Base-by-base conservation (phyloP, 345 rosid genomes). In the Gossypium raimondii region DNA sequence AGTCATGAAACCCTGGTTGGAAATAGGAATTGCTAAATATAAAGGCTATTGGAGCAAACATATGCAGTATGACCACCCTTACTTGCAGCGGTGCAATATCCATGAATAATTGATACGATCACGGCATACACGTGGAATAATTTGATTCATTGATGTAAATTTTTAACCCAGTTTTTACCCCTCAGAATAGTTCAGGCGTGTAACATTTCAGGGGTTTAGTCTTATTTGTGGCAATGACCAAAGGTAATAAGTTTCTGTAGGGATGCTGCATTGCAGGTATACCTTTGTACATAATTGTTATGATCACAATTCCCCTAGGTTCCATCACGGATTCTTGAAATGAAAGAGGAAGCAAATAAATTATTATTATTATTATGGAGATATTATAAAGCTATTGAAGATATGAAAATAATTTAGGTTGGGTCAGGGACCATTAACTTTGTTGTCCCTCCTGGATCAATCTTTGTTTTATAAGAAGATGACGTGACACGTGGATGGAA, bases 1-100 rank as follows among this genome's bases (percentile, higher is more conserved):
- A 71, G 82, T 89, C 78, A 87, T 85, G 97, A 93, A 96, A 82
- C 99, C 99, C 12, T 96, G 99, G 99, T 83, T 93, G 63, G 97
- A 96, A 53, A 90, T 93, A 10, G 99, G 90, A 71, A 81, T 91
- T 77, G 78, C 77, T 2, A 87, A 87, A 82, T 90, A 90, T 79
- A 96, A 88, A 82, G 82, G 80, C 53, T 86, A 90, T 72, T 96
- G 99, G 99, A 85, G 84, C 81, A 82, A 73, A 60, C 86, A 89
- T 76, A 76, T 96, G 55, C 85, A 86, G 7, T 85, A 82, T 75
- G 77, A 84, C 64, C 80, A 85, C 75, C 83, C 86, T 41, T 78
- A 78, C 77, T 79, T 89, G 79, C 93, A 84, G 77, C 89, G 79
- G 41, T 91, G 93, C 92, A 91, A 91, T 62, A 79, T 91, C 63